Conservation (phyloP, 148 eudicot species). For the Polygonum maritimum region DNA sequence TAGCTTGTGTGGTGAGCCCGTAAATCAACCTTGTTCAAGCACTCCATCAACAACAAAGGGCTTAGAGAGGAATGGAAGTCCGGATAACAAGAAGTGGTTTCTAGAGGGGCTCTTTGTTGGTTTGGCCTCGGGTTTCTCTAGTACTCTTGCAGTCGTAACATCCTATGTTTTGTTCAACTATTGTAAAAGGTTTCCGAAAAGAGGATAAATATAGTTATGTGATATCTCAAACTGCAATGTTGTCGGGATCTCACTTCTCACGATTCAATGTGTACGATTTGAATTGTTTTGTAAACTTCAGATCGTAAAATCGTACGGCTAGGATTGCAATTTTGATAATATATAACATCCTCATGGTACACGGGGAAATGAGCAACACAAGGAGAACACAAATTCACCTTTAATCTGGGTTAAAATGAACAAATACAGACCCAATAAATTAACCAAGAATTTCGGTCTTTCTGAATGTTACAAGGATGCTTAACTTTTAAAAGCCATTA, state of each 20-base stretch:
- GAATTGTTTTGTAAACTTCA: no score
- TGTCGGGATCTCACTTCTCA: no score
- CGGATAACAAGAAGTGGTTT: background rate
- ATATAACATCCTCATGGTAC: background rate
- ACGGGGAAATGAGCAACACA: no score
- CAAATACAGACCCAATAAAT: background rate
- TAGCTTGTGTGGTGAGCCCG: slow-evolving; percentile 17
- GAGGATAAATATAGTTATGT: background rate
- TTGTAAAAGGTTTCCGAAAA: background rate
- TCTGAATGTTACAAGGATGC: background rate
- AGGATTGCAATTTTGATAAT: no score
- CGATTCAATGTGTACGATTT: no score
- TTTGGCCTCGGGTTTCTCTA: background rate
- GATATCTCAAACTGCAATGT: no score
- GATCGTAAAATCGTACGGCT: no score
- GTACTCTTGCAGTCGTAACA: background rate
- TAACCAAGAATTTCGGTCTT: background rate
- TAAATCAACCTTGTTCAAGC: background rate
- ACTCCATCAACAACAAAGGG: background rate
- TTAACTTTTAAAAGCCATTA: background rate
- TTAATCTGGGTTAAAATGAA: background rate
- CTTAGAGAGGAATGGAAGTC: background rate
- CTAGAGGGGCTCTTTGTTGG: background rate
- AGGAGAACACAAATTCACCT: no score
- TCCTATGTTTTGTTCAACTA: background rate